A percentile compares a stretch with the other conserved stretches of the same genome.
These are phyloP conservation scores for Lachnellula suecica DNA, from an alignment of 2,329 filamentous ascomycete species.

Conservation along the genomic window DNA sequence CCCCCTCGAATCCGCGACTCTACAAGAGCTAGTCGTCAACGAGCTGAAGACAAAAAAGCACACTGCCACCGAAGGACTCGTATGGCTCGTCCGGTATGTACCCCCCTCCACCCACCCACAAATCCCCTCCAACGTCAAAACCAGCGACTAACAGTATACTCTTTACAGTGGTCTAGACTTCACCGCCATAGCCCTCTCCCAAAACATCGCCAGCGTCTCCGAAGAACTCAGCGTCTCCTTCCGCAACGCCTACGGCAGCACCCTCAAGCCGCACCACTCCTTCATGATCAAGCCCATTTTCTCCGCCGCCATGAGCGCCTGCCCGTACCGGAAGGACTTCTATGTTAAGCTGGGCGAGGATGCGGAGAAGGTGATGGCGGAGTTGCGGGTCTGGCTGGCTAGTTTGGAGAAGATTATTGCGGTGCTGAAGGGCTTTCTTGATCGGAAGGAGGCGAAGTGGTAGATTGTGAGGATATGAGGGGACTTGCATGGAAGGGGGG, in stretches of 20 bases:
- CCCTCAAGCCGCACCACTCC: constrained; percentile 88
- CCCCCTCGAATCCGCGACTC: constrained; percentile 74
- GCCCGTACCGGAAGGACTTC: constrained; percentile 91
- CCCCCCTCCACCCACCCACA: constrained; percentile 7
- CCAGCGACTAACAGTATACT: constrained; percentile 5
- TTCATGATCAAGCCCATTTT: constrained; percentile 92
- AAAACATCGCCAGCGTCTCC: constrained; percentile 66
- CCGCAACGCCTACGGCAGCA: constrained; percentile 78
- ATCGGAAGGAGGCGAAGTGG: constrained; percentile 46
- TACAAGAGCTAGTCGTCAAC: constrained; percentile 82
- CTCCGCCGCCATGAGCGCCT: constrained; percentile 87
- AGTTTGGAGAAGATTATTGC: constrained; percentile 74
- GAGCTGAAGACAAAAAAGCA: constrained; percentile 91
- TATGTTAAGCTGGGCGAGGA: constrained; percentile 81
- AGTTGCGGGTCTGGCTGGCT: constrained; percentile 71
- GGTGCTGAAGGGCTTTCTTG: constrained; percentile 70
- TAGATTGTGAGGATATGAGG: constrained; percentile 18
- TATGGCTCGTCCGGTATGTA: constrained; percentile 84
- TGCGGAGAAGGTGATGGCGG: constrained; percentile 57
- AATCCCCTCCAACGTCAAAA: background rate
- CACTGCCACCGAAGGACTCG: constrained; percentile 79
- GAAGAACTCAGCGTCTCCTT: constrained; percentile 87
- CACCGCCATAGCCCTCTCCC: constrained; percentile 78
- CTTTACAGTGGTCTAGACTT: constrained; percentile 80
- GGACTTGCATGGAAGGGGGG: background rate